These are phyloP conservation scores for Colletotrichum gloeosporioides DNA, from an alignment of 2,329 filamentous ascomycete species.

Conservation along the genomic window DNA sequence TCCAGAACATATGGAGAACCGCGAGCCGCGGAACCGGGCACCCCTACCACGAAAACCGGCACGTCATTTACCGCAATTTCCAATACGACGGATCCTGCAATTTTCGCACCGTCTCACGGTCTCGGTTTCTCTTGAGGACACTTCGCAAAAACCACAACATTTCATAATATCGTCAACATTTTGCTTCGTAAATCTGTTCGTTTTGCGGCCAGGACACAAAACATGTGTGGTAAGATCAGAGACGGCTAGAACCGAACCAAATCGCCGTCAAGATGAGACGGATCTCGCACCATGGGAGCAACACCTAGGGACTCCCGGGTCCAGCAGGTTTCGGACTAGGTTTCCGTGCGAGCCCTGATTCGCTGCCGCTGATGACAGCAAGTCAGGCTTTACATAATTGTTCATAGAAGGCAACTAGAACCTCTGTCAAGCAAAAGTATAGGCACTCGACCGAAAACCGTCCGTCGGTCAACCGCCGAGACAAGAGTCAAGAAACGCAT, in stretches of 20 bases:
- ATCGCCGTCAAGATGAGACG: not conserved
- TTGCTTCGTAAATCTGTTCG: not conserved
- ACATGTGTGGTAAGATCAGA: not conserved
- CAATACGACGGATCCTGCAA: not conserved
- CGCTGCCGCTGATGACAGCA: not conserved
- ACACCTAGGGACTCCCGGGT: not conserved
- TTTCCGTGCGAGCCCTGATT: not conserved
- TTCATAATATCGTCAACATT: not conserved
- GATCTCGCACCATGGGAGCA: not conserved
- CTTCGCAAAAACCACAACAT: not conserved
- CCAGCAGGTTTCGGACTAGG: not conserved
- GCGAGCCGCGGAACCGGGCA: not conserved
- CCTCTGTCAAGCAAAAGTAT: not conserved
- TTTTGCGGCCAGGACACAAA: not conserved
- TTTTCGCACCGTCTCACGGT: not conserved
- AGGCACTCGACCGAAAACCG: not conserved
- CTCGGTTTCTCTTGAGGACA: not conserved
- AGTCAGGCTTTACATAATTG: not conserved
- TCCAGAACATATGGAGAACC: not conserved
- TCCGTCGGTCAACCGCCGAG: not conserved
- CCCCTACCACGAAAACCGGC: not conserved
- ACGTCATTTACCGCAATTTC: not conserved
- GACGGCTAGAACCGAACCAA: not conserved
- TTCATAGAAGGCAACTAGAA: not conserved
- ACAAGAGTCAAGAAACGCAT: not conserved